phyloP scores from a whole-genome alignment of 345 rosid genomes.

The Salix exigua region DNA sequence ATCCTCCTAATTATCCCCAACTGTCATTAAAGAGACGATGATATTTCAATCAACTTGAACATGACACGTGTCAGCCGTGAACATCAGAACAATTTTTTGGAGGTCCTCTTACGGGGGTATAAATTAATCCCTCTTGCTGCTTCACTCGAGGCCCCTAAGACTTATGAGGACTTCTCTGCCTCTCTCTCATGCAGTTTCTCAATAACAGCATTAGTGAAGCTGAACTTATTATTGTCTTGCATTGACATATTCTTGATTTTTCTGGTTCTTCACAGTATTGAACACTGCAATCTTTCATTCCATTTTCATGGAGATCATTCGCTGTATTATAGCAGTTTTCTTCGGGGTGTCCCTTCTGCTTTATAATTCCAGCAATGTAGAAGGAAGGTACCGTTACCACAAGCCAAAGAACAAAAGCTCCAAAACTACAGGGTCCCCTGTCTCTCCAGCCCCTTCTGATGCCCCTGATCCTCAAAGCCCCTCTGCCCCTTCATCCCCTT shows the following conservation, averaged over 20 bases:
- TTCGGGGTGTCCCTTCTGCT: constrained; percentile 18
- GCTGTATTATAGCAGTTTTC: constrained; percentile 16
- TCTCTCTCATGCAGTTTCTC: neutral
- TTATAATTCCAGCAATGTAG: constrained; percentile 41
- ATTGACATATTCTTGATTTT: neutral
- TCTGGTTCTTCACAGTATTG: neutral
- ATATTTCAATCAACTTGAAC: constrained; percentile 26
- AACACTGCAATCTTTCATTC: neutral
- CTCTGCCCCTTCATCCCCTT: constrained; percentile 28
- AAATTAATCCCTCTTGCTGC: constrained; percentile 18
- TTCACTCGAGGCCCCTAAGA: neutral
- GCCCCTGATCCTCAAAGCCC: constrained; percentile 20
- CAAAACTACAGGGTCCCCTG: constrained; percentile 24
- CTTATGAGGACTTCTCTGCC: neutral
- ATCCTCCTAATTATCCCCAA: constrained; percentile 3
- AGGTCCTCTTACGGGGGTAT: constrained; percentile 22
- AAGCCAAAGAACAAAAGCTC: constrained; percentile 28
- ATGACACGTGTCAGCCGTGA: constrained; percentile 42
- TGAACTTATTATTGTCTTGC: neutral
- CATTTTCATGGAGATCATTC: constrained; percentile 29
- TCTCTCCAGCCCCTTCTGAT: constrained; percentile 25
- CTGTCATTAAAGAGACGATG: neutral
- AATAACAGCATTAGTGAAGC: neutral
- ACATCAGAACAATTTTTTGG: constrained; percentile 3
- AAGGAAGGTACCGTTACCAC: constrained; percentile 66